Conservation (phyloP, 2,329 filamentous ascomycete genomes). For the Pyrenochaeta sp. region DNA sequence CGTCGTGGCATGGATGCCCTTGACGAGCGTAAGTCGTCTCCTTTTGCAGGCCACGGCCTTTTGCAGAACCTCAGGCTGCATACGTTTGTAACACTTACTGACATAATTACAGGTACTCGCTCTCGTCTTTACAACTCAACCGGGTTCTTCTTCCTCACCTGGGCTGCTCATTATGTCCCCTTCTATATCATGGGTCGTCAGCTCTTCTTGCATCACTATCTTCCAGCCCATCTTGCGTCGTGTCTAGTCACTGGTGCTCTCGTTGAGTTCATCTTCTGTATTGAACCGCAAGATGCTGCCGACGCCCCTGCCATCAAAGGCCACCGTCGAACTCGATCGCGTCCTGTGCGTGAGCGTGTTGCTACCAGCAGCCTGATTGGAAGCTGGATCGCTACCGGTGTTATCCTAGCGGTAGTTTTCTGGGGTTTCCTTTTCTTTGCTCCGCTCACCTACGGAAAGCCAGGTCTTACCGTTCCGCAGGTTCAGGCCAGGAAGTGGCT, state of each 20-base stretch:
- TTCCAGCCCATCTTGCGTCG: conserved; percentile 92
- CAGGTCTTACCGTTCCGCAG: conserved; percentile 79
- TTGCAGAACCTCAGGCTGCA: no score
- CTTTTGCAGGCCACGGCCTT: no score
- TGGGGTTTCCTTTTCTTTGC: conserved; percentile 93
- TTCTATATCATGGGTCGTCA: conserved; percentile 99
- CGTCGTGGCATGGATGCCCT: conserved; percentile 92
- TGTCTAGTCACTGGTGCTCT: conserved; percentile 88
- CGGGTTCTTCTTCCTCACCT: conserved; percentile 98
- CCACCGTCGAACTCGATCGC: conserved; percentile 58
- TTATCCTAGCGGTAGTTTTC: conserved; percentile 72
- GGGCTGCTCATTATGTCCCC: conserved; percentile 96
- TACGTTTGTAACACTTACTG: no score
- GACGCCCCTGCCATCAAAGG: conserved; percentile 47
- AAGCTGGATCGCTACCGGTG: conserved; percentile 78
- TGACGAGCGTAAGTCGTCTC: conserved; percentile 78
- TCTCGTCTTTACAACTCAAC: conserved; percentile 97
- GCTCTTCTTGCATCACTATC: conserved; percentile 96
- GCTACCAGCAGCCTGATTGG: conserved; percentile 77
- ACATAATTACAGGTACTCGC: conserved; percentile 71
- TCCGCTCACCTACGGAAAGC: conserved; percentile 93
- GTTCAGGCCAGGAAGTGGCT: conserved; percentile 92
- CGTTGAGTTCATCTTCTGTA: conserved; percentile 94
- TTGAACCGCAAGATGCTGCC: conserved; percentile 69
- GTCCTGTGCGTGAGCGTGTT: conserved; percentile 83